phyloP scores from a whole-genome alignment of 768 basidiomycete species.

The Leccinum uliginosum region DNA sequence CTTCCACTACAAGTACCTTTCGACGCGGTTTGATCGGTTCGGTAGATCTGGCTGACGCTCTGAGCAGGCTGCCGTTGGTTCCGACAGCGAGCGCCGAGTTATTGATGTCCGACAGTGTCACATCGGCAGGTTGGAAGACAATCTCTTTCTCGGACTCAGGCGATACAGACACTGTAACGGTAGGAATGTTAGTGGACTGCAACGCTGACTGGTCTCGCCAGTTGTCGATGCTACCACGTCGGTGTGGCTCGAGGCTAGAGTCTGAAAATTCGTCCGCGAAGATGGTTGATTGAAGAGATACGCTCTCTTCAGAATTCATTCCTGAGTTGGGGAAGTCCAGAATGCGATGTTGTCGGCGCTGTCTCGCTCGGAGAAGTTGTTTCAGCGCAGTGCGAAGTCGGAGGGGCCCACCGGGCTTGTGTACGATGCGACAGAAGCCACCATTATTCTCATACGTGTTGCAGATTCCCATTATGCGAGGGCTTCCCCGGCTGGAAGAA shows the following conservation, averaged over 20 bases:
- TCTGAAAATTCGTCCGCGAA: constrained; percentile 24
- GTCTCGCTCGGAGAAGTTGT: constrained; percentile 32
- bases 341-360: constrained; percentile 28
- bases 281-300: constrained; percentile 26
- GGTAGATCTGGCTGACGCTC: constrained; percentile 55
- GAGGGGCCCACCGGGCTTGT: constrained; percentile 86
- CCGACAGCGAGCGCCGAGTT: constrained; percentile 51
- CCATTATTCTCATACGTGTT: constrained; percentile 74
- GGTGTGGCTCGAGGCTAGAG: constrained; percentile 19
- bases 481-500: constrained; percentile 64
- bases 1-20: constrained; percentile 83
- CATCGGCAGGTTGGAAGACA: constrained; percentile 13
- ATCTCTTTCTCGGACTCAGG: constrained; percentile 31
- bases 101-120: constrained; percentile 10
- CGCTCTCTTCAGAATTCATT: constrained; percentile 22
- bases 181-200: constrained; percentile 7
- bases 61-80: constrained; percentile 63
- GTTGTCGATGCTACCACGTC: constrained; percentile 31
- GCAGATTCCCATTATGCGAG: constrained; percentile 56
- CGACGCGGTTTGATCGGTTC: constrained; percentile 42
- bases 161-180: constrained; percentile 15
- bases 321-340: constrained; percentile 15
- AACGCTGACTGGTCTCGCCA: constrained; percentile 22
- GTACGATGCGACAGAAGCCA: constrained; percentile 83
- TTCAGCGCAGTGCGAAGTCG: constrained; percentile 65